phyloP scores from a whole-genome alignment of 768 basidiomycete genomes.

The Agrocybe praecox region DNA sequence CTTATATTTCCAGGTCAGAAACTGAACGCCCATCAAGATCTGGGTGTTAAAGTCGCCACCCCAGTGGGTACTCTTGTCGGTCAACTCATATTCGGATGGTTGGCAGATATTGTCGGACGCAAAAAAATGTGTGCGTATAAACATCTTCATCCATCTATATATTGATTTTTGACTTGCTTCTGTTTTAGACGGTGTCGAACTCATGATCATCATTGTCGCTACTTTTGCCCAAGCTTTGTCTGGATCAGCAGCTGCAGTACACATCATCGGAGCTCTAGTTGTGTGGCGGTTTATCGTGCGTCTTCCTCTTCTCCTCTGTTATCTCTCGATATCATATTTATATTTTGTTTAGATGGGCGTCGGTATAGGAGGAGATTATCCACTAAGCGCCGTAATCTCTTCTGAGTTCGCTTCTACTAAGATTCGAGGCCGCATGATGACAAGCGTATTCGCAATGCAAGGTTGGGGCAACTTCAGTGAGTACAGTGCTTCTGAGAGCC shows the following conservation, averaged over 20 bases:
- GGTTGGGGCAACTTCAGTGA: slow-evolving; percentile 86
- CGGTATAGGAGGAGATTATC: slow-evolving; percentile 91
- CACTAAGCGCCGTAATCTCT: slow-evolving; percentile 82
- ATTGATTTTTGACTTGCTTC: neutral
- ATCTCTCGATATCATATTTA: too few species aligned
- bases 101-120: slow-evolving; percentile 76
- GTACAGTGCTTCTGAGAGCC: slow-evolving; percentile 17
- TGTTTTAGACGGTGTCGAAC: slow-evolving; percentile 61
- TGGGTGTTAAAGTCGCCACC: slow-evolving; percentile 78
- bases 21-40: slow-evolving; percentile 63
- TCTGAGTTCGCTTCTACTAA: slow-evolving; percentile 85
- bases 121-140: slow-evolving; percentile 72
- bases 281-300: slow-evolving; percentile 80
- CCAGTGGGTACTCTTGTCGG: slow-evolving; percentile 78
- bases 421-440: slow-evolving; percentile 85
- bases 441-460: slow-evolving; percentile 83
- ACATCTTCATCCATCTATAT: neutral
- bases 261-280: slow-evolving; percentile 75
- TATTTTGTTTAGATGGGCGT: slow-evolving; percentile 58
- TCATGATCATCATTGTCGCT: slow-evolving; percentile 81
- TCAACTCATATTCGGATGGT: slow-evolving; percentile 79
- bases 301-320: neutral
- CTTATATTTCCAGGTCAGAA: slow-evolving; percentile 30
- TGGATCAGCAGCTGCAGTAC: slow-evolving; percentile 65
- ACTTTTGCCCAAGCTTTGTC: slow-evolving; percentile 82